Base-by-base conservation (phyloP, 2,329 filamentous ascomycete genomes). In the Aspergillus sp. region DNA sequence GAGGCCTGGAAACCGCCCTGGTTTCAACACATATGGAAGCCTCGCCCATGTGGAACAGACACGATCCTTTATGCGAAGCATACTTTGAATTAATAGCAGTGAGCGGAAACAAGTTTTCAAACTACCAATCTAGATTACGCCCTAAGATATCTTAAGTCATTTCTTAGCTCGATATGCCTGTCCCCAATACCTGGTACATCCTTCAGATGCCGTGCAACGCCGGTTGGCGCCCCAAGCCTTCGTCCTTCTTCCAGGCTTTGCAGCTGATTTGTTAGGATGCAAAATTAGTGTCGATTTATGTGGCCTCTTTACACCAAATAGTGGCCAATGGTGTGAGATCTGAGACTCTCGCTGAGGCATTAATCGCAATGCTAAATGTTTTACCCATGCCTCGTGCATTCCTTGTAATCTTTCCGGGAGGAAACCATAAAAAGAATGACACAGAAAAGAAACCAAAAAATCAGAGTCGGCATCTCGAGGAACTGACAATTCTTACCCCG, bases 131-230 rank as follows among this genome's bases (percentile, higher is more conserved):
- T 21, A 41, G 25, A 45, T 51, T 48, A 9, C 31, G 44, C 27
- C 27, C 9, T 31, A 11, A 4, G 27, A 31, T 52, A 57, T 52
- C 40, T 48, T 52, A 48, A 44, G 17, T 40, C 39, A 25, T 14
- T 41, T 45, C 39, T 47, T 47, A 47, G 21, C 48, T 44, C 17
- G n/a, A 21, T 23, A 33, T n/a, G 33, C 17, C 43, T 23, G 52
- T 55, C 44, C 43, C 35, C 49, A 56, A 47, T 7, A 51, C 41
- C 41, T 52, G 47, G 47, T 23, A 39, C 37, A n/a, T 49, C 41
- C 41, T 52, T 17, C 8, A 25, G 41, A 14, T 9, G 41, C 40
- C 35, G 39, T 44, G 25, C 27, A 17, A 44, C 49, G 14, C 19
- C 15, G 40, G 35, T 15, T 35, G 27, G 27, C 27, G 27, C 27